Percentiles rank a stretch among this genome's conserved stretches.
Conservation (phyloP, 73 alveolate genomes). For the Blepharisma stoltei region DNA sequence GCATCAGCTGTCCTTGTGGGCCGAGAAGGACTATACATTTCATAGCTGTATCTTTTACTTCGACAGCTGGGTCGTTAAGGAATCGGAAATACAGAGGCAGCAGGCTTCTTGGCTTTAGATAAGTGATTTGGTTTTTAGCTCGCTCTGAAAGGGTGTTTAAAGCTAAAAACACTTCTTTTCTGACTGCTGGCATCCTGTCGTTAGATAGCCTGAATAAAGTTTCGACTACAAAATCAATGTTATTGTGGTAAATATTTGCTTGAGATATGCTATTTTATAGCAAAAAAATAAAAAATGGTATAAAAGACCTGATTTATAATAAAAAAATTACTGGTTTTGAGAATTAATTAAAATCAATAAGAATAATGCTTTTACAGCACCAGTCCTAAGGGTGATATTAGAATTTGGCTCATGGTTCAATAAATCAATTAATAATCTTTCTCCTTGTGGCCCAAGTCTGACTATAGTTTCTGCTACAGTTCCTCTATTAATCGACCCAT, state of each 20-base stretch:
- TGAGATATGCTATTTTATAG: conserved; percentile 43
- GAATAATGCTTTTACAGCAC: conserved; percentile 73
- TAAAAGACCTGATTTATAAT: too few relatives aligned
- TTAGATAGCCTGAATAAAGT: conserved; percentile 53
- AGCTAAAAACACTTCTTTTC: conserved; percentile 24
- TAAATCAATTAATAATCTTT: conserved; percentile 69
- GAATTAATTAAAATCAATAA: too few relatives aligned
- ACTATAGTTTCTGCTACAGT: conserved; percentile 89
- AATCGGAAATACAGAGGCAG: conserved; percentile 81
- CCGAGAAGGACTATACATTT: conserved; percentile 81
- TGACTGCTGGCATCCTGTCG: conserved; percentile 27
- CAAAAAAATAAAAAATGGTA: too few relatives aligned
- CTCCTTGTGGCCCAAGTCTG: conserved; percentile 87
- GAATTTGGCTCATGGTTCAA: conserved; percentile 75
- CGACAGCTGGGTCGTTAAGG: conserved; percentile 73
- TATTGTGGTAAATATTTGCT: conserved; percentile 74
- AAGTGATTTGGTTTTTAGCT: conserved; percentile 73
- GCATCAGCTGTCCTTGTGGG: conserved; percentile 90
- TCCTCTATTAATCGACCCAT: conserved; percentile 80
- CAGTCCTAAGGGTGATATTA: conserved; percentile 77
- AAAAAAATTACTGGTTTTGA: neutral
- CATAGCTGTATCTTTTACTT: conserved; percentile 64
- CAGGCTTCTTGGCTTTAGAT: conserved; percentile 77
- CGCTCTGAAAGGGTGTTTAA: conserved; percentile 47
- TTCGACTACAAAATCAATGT: conserved; percentile 87